These are phyloP conservation scores for Phytophthora capsici DNA, from an alignment of 352 stramenopile species.

Conservation along the genomic window DNA sequence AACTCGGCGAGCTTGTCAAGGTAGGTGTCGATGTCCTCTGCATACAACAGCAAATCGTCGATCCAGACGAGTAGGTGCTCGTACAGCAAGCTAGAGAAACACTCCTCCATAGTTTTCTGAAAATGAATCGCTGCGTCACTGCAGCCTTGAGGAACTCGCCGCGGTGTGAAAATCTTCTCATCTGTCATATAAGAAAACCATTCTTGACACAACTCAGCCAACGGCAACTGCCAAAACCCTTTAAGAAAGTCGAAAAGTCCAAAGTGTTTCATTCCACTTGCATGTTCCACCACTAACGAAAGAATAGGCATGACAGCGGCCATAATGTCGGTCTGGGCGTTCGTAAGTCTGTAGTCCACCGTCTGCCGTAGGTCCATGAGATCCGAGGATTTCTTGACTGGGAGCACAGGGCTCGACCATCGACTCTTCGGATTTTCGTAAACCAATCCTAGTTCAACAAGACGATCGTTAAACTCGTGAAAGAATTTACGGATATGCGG, in stretches of 20 bases:
- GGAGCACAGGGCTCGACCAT: constrained; percentile 7
- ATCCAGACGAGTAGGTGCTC: constrained; percentile 6
- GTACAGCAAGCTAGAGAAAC: constrained; percentile 6
- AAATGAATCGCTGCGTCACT: constrained; percentile 14
- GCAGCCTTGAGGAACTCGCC: constrained; percentile 19
- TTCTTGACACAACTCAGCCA: constrained; percentile 3
- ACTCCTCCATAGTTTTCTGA: constrained; percentile 17
- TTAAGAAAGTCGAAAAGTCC: constrained; percentile 16
- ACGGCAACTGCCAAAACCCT: constrained; percentile 12
- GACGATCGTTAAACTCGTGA: background rate
- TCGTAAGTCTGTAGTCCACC: constrained; percentile 1
- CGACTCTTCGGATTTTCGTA: background rate
- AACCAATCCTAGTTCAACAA: background rate
- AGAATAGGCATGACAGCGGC: constrained; percentile 21
- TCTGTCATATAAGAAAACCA: constrained; percentile 31
- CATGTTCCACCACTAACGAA: constrained; percentile 2
- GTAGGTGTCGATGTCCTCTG: constrained; percentile 24
- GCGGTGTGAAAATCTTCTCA: constrained; percentile 27
- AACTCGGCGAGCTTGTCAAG: constrained; percentile 23
- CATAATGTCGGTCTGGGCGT: constrained; percentile 3
- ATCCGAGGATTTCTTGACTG: constrained; percentile 8
- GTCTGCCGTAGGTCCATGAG: constrained; percentile 5
- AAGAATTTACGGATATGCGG: no score
- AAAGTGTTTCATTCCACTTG: constrained; percentile 2
- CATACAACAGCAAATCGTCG: constrained; percentile 35